phyloP scores from a whole-genome alignment of 768 basidiomycete genomes.

The Boletus subparvulus region DNA sequence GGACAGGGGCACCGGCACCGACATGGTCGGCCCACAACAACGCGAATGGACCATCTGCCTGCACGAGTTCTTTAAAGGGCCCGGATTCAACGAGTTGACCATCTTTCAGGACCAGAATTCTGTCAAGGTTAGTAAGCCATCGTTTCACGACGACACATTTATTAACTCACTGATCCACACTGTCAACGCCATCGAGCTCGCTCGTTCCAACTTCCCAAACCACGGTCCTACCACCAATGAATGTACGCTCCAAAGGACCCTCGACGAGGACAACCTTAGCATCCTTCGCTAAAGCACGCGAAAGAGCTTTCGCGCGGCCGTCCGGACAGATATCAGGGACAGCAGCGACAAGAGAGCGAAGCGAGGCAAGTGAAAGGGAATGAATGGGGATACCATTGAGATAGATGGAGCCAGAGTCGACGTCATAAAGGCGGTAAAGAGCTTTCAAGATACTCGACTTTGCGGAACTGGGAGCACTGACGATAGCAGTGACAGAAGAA shows the following conservation, averaged over 20 bases:
- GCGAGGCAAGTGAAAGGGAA: conserved; percentile 77
- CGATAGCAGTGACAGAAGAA: conserved; percentile 84
- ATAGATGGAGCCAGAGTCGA: conserved; percentile 73
- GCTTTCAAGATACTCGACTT: conserved; percentile 86
- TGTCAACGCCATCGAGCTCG: conserved; percentile 47
- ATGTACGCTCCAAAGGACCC: conserved; percentile 21
- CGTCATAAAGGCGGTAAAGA: conserved; percentile 90
- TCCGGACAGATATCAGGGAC: conserved; percentile 74
- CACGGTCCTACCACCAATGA: conserved; percentile 22
- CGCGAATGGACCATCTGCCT: conserved; percentile 70
- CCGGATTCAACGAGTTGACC: conserved; percentile 87
- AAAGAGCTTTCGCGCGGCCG: conserved; percentile 22
- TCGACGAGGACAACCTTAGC: conserved; percentile 28
- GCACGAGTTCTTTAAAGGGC: conserved; percentile 73
- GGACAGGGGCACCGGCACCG: conserved; percentile 49
- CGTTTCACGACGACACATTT: background rate
- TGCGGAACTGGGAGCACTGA: conserved; percentile 79
- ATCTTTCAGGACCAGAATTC: conserved; percentile 89
- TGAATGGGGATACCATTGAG: conserved; percentile 89
- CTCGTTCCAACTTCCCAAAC: conserved; percentile 28
- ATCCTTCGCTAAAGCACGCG: conserved; percentile 25
- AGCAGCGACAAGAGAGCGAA: conserved; percentile 82
- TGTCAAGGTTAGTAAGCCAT: conserved; percentile 28
- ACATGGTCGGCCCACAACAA: conserved; percentile 89
- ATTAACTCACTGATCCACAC: conserved; percentile 55